These are phyloP conservation scores for Crucihimalaya himalaica DNA, from an alignment of 345 rosid genomes.

Conservation along the genomic window DNA sequence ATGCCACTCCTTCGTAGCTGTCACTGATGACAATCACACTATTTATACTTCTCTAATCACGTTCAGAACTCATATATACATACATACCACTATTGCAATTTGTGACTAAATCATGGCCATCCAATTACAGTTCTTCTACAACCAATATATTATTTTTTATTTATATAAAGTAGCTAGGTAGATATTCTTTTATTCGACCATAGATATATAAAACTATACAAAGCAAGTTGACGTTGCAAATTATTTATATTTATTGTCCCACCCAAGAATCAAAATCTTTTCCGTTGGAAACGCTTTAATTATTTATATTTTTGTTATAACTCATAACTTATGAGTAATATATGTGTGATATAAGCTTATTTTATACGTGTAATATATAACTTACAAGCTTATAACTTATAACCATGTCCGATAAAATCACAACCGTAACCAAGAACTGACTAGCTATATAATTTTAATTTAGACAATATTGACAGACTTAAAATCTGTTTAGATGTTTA, in stretches of 20 bases:
- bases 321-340: too few species aligned
- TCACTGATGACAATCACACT: constrained; percentile 8
- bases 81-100: not conserved
- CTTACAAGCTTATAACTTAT: not conserved
- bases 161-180: not conserved
- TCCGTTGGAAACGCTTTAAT: constrained; percentile 23
- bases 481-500: not conserved
- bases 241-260: not conserved
- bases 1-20: constrained; percentile 27
- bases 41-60: constrained; percentile 14
- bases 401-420: not conserved
- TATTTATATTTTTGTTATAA: too few species aligned
- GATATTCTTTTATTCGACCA: not conserved
- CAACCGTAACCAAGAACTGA: not conserved
- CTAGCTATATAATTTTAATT: too few species aligned
- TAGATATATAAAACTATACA: not conserved
- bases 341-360: not conserved
- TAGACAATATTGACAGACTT: not conserved
- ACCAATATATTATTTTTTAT: not conserved
- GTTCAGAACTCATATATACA: not conserved
- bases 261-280: constrained; percentile 24
- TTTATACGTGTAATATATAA: not conserved
- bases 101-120: constrained; percentile 13
- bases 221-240: constrained; percentile 27
- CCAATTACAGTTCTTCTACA: constrained; percentile 1